phyloP scores from a whole-genome alignment of 768 basidiomycete genomes.

The Lentinula edodes region DNA sequence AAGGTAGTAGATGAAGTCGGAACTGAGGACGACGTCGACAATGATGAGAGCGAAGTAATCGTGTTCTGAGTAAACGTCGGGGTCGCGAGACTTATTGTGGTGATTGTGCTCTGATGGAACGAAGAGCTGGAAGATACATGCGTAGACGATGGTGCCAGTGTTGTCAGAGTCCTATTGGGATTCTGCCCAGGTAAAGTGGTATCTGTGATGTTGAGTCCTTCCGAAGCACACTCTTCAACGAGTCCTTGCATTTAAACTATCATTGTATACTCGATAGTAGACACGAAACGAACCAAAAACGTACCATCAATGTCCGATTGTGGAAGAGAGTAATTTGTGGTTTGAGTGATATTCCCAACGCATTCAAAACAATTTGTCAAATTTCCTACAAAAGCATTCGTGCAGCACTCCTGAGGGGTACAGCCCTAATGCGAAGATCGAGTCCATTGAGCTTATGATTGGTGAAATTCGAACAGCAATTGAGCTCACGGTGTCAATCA shows the following conservation, averaged over 20 bases:
- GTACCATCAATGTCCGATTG: not conserved
- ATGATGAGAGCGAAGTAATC: not conserved
- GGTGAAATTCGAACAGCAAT: not conserved
- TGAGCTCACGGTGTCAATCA: not conserved
- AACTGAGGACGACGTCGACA: not conserved
- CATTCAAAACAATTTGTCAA: not conserved
- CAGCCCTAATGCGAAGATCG: not conserved
- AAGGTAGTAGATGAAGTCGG: not conserved
- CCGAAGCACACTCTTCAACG: not conserved
- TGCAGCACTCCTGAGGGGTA: not conserved
- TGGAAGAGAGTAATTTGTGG: not conserved
- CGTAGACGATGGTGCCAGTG: not conserved
- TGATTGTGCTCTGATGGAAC: not conserved
- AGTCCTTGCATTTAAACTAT: not conserved
- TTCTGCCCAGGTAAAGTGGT: conserved; percentile 5
- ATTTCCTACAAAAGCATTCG: not conserved
- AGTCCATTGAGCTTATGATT: not conserved
- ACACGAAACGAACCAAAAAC: not conserved
- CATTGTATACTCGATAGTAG: not conserved
- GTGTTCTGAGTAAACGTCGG: not conserved
- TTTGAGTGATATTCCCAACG: not conserved
- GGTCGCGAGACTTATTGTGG: not conserved
- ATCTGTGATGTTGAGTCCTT: conserved; percentile 3
- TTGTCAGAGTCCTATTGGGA: not conserved
- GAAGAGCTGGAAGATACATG: not conserved